These are phyloP conservation scores for Magnaporthiopsis poae DNA, from an alignment of 2,329 filamentous ascomycete species.

Conservation along the genomic window DNA sequence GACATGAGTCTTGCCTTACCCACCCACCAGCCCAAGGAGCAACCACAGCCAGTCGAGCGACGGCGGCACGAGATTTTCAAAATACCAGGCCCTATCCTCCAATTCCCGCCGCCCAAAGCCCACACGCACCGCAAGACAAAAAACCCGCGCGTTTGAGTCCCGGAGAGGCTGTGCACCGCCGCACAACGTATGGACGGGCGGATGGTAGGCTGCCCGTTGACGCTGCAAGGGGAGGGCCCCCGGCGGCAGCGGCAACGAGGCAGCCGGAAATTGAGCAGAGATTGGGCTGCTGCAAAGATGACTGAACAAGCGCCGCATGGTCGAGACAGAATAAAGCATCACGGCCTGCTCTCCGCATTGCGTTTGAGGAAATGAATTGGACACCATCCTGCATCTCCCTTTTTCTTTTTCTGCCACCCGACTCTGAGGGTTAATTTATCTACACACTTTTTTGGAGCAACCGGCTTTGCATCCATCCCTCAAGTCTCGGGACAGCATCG, in stretches of 20 bases:
- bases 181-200: too few relatives aligned
- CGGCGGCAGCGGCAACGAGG: constrained; percentile 50
- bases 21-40: neutral
- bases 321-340: neutral
- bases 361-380: constrained; percentile 1
- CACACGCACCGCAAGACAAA: too few relatives aligned
- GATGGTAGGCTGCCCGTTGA: neutral
- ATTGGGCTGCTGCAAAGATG: neutral
- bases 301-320: neutral
- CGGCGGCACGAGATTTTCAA: neutral
- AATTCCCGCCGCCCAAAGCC: neutral
- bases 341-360: neutral
- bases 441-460: neutral
- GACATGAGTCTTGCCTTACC: neutral
- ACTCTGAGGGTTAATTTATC: neutral
- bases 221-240: constrained; percentile 9
- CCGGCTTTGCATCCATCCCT: neutral
- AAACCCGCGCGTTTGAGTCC: neutral
- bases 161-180: neutral
- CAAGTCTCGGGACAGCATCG: neutral
- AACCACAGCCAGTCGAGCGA: neutral
- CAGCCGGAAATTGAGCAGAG: neutral
- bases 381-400: constrained; percentile 8
- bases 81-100: neutral
- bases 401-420: neutral